These are phyloP conservation scores for Colletotrichum brevisporum DNA, from an alignment of 2,329 filamentous ascomycete genomes.

Conservation along the genomic window DNA sequence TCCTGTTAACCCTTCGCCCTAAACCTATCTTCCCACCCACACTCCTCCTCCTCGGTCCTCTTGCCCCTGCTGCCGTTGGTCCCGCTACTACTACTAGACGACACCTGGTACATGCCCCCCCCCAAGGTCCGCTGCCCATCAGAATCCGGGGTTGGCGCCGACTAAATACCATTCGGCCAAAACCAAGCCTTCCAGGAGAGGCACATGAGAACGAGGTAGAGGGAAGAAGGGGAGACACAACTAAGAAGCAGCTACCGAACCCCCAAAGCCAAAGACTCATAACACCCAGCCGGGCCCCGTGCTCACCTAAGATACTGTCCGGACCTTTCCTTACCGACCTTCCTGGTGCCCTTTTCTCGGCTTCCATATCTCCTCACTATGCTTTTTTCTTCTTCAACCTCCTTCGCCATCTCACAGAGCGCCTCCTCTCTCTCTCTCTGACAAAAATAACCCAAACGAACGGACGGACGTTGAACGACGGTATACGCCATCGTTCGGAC, in stretches of 20 bases:
- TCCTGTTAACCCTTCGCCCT: neutral
- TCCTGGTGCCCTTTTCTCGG: neutral
- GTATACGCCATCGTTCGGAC: slow-evolving; percentile 8
- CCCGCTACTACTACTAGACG: neutral
- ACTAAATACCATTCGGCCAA: slow-evolving; percentile 12
- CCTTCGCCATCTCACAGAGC: neutral
- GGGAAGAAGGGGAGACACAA: neutral
- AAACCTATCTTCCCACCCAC: neutral
- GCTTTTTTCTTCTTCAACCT: neutral
- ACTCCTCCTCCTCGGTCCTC: neutral
- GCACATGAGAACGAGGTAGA: slow-evolving; percentile 16
- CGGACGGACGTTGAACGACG: slow-evolving; percentile 3
- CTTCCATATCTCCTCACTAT: neutral
- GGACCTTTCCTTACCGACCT: too few species aligned
- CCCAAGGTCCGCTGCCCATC: neutral
- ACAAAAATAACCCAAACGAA: slow-evolving; percentile 10
- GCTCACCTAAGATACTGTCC: neutral
- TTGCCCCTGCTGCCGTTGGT: slow-evolving; percentile 2
- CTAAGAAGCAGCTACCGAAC: slow-evolving; percentile 13
- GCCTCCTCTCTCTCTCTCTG: neutral
- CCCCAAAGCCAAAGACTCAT: slow-evolving; percentile 10
- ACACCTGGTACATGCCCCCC: neutral
- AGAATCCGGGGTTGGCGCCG: slow-evolving; percentile 38
- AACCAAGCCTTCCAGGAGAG: neutral
- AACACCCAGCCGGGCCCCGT: slow-evolving; percentile 13